phyloP scores from a whole-genome alignment of 2,329 filamentous ascomycete genomes.

The Xylaria sp. region DNA sequence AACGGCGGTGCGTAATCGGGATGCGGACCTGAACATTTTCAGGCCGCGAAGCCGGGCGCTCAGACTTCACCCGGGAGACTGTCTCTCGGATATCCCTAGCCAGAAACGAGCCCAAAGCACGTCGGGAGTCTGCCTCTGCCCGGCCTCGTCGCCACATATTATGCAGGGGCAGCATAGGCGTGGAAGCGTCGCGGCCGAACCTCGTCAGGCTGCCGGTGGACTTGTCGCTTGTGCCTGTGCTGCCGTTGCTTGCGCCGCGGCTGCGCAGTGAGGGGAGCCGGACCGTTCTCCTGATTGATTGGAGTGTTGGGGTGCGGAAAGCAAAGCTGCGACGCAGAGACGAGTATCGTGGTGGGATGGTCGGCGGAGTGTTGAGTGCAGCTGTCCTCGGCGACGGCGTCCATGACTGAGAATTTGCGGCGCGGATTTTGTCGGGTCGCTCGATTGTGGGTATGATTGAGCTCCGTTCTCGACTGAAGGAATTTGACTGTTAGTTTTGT shows the following conservation, averaged over 20 bases:
- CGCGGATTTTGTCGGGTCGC: not conserved
- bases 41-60: not conserved
- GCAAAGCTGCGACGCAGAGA: constrained; percentile 24
- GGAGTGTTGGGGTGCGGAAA: constrained; percentile 23
- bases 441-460: constrained; percentile 6
- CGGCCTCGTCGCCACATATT: not conserved
- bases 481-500: constrained; percentile 1
- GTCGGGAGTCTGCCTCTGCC: not conserved
- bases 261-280: constrained; percentile 17
- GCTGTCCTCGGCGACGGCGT: not conserved
- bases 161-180: constrained; percentile 19
- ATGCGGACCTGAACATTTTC: not conserved
- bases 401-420: not conserved
- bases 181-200: not conserved
- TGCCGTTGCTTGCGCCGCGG: not conserved
- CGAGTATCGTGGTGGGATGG: constrained; percentile 33
- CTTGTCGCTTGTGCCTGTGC: constrained; percentile 8
- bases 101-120: not conserved
- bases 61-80: not conserved
- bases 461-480: not conserved
- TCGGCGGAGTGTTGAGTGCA: constrained; percentile 15
- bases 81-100: not conserved
- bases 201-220: not conserved
- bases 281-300: constrained; percentile 18
- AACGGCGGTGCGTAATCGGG: constrained; percentile 2